Evolutionary conservation across 805 yeast species (phyloP).

Genomic region (Ogataea populi-albae): DNA sequence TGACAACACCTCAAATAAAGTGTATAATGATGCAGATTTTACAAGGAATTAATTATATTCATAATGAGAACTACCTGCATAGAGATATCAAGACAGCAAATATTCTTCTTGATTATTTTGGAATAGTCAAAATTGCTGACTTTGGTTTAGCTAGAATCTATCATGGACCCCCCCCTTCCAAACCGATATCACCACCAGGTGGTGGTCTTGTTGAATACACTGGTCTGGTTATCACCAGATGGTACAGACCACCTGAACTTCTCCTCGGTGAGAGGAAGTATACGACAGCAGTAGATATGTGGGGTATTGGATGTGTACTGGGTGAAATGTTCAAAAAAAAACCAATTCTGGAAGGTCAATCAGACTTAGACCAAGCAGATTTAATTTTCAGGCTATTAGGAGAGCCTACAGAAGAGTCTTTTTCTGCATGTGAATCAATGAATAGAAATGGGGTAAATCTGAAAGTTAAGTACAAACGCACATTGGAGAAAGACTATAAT

Average conservation of each 20-base stretch:
- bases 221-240: slow-evolving; percentile 83
- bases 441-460: slow-evolving; percentile 50
- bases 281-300: slow-evolving; percentile 93
- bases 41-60: slow-evolving; percentile 79
- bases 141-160: slow-evolving; percentile 83
- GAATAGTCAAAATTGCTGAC: slow-evolving; percentile 86
- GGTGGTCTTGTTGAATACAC: slow-evolving; percentile 55
- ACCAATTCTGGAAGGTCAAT: slow-evolving; percentile 82
- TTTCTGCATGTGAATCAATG: slow-evolving; percentile 60
- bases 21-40: slow-evolving; percentile 78
- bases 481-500: slow-evolving; percentile 51
- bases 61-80: slow-evolving; percentile 60
- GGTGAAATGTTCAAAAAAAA: slow-evolving; percentile 81
- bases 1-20: slow-evolving; percentile 71
- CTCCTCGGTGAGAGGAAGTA: slow-evolving; percentile 80
- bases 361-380: slow-evolving; percentile 87
- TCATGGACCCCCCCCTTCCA: slow-evolving; percentile 35
- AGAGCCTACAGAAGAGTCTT: slow-evolving; percentile 57
- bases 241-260: slow-evolving; percentile 97
- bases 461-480: slow-evolving; percentile 33
- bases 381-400: slow-evolving; percentile 81
- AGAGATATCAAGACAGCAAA: slow-evolving; percentile 98
- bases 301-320: slow-evolving; percentile 97
- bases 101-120: slow-evolving; percentile 71
- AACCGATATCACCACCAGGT: slow-evolving; percentile 38